Evolutionary conservation across 768 basidiomycete genomes (phyloP).

Genomic region (Hericium coralloides): DNA sequence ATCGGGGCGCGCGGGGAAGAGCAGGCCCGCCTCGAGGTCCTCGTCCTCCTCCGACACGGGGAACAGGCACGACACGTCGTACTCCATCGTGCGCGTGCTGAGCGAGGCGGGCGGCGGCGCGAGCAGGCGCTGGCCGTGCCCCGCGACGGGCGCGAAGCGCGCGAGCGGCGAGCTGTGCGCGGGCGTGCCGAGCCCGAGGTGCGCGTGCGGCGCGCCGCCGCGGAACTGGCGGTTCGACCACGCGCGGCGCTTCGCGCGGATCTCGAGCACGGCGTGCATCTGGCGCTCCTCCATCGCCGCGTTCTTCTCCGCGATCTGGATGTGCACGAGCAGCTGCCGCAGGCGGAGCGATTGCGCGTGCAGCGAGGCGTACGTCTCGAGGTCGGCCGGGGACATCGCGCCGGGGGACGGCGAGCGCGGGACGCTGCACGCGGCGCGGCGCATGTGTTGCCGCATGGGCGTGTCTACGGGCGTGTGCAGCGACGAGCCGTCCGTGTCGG

Average conservation of each 20-base stretch:
- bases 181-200: constrained; percentile 42
- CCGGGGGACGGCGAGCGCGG: constrained; percentile 12
- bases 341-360: constrained; percentile 19
- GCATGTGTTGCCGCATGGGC: constrained; percentile 10
- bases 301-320: constrained; percentile 30
- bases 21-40: constrained; percentile 5
- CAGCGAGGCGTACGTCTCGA: constrained; percentile 22
- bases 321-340: constrained; percentile 29
- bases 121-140: constrained; percentile 1
- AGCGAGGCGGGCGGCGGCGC: not conserved
- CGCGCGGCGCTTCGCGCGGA: constrained; percentile 52
- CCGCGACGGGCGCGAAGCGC: constrained; percentile 17
- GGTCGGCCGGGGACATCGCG: constrained; percentile 9
- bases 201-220: constrained; percentile 24
- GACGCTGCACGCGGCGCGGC: constrained; percentile 16
- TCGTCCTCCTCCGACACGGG: constrained; percentile 24
- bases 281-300: constrained; percentile 27
- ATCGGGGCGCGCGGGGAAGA: constrained; percentile 9
- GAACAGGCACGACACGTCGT: constrained; percentile 20
- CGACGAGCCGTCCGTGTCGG: constrained; percentile 41
- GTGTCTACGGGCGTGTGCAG: constrained; percentile 32
- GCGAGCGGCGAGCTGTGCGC: constrained; percentile 42
- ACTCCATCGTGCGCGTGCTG: constrained; percentile 13
- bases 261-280: constrained; percentile 35
- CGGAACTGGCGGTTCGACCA: constrained; percentile 51